Evolutionary conservation across 2,329 filamentous ascomycete species (phyloP).

Genomic region (Phialophora verrucosa): DNA sequence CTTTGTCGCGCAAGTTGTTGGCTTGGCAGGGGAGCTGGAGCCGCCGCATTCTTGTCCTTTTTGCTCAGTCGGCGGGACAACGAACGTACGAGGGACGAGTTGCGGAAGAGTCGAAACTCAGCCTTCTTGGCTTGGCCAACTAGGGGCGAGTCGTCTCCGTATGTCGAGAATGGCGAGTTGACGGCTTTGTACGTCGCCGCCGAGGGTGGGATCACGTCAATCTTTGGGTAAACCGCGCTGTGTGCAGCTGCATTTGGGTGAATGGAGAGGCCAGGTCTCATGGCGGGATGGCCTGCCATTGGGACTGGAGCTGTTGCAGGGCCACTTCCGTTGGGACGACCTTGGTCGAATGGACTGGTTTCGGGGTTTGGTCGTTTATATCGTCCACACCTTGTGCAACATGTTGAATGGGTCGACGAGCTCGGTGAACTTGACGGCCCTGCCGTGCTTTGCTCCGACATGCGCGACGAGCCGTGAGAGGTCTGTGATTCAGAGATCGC

Average conservation of each 20-base stretch:
- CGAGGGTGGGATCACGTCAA: conserved; percentile 36
- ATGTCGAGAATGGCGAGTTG: conserved; percentile 24
- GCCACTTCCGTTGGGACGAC: conserved; percentile 13
- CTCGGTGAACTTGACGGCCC: conserved; percentile 26
- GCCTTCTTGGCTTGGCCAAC: conserved; percentile 24
- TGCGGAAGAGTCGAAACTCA: conserved; percentile 32
- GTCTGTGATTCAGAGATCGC: conserved; percentile 21
- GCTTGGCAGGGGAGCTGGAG: conserved; percentile 33
- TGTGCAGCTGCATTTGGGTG: conserved; percentile 22
- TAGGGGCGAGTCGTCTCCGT: conserved; percentile 35
- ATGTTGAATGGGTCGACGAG: conserved; percentile 18
- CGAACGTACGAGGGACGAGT: conserved; percentile 36
- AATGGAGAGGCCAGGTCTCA: conserved; percentile 28
- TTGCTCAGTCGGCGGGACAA: conserved; percentile 37
- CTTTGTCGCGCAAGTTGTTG: conserved; percentile 34
- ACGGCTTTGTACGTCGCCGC: conserved; percentile 27
- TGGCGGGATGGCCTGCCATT: conserved; percentile 25
- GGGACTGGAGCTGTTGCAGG: conserved; percentile 23
- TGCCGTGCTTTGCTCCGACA: conserved; percentile 28
- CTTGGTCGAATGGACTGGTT: conserved; percentile 10
- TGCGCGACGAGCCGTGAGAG: conserved; percentile 25
- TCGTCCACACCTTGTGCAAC: conserved; percentile 33
- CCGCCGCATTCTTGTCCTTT: conserved; percentile 29
- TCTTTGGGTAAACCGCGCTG: conserved; percentile 29
- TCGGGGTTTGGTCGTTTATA: conserved; percentile 27